phyloP scores from a whole-genome alignment of 2,329 filamentous ascomycete species.

The Capronia coronata region DNA sequence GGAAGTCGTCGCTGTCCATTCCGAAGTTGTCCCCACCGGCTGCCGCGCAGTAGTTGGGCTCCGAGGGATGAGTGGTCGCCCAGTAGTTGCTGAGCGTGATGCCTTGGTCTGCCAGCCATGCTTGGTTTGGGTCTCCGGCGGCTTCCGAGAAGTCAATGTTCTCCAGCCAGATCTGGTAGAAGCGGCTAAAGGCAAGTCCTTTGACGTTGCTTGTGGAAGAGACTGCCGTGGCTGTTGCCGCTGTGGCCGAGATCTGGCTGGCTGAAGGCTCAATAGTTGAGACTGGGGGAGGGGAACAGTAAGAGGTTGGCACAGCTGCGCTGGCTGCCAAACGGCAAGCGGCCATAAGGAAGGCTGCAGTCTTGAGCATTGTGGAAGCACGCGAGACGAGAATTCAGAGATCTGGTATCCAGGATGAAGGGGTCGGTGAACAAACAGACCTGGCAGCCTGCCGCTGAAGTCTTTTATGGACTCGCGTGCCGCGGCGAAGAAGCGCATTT shows the following conservation, averaged over 20 bases:
- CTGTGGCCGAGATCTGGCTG: slow-evolving; percentile 30
- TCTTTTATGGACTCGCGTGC: not conserved
- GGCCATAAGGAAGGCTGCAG: slow-evolving; percentile 10
- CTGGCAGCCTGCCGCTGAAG: not conserved
- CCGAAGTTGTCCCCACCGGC: slow-evolving; percentile 68
- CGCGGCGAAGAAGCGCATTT: not conserved
- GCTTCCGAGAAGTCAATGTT: slow-evolving; percentile 65
- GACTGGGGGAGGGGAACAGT: slow-evolving; percentile 10
- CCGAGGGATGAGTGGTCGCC: slow-evolving; percentile 63
- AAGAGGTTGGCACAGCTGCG: slow-evolving; percentile 2
- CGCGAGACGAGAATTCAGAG: not conserved
- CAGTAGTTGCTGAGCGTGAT: slow-evolving; percentile 56
- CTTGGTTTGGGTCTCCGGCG: slow-evolving; percentile 47
- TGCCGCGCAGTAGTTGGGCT: slow-evolving; percentile 68
- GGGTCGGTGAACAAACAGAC: not conserved
- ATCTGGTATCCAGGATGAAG: not conserved
- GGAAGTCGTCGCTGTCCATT: slow-evolving; percentile 62
- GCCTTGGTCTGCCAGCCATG: slow-evolving; percentile 54
- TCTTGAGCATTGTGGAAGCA: slow-evolving; percentile 9
- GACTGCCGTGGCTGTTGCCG: slow-evolving; percentile 53
- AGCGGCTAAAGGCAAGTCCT: slow-evolving; percentile 66
- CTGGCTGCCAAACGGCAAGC: slow-evolving; percentile 7
- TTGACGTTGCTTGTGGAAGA: slow-evolving; percentile 59
- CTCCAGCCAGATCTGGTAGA: slow-evolving; percentile 69
- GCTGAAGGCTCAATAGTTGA: slow-evolving; percentile 15